Base-by-base conservation (phyloP, 2,329 filamentous ascomycete genomes). In the Penicillium sp. region DNA sequence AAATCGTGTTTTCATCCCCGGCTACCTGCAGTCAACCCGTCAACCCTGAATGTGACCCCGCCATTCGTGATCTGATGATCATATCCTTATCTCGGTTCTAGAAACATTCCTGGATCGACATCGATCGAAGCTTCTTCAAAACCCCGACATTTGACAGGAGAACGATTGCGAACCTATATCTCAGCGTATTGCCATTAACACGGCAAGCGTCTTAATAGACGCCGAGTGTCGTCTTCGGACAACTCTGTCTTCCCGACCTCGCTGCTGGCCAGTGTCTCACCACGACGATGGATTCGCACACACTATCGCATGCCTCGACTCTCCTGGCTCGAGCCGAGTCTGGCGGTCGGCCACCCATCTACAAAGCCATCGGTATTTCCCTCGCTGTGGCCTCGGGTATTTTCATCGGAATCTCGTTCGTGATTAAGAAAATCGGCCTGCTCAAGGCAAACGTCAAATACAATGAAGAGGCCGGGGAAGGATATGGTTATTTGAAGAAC, bases 401-500 rank as follows among this genome's bases (percentile, higher is more conserved):
- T 41, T 96, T 96, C 62, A 98, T 98, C 59, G 92, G 92, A 37
- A 76, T 84, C 10, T 96, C 90, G 0, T 98, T 96, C 62, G 89
- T 96, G 17, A 69, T 98, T 57, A 96, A 96, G 68, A 98, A 98
- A 69, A 75, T 85, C 42, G 92, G 92, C 3, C 68, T 98, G 52
- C 73, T 98, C 45, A 88, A 80, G 62, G 90, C 92, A 34, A 98
- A 96, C 65, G 80, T 85, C 54, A 96, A 96, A 64, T 96, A 96
- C 71, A 84, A 94, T 45, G 88, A 96, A 67, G 86, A 85, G 50
- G 89, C 92, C 0, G 92, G 92, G 43, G 90, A 96, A 65, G 92
- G 92, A 39, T 96, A 96, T 63, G 89, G 90, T 45, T 98, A 96
- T 62, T 78, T 98, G 54, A 95, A 94, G 70, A 96, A 96, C 57